phyloP scores from a whole-genome alignment of 768 basidiomycete genomes.

The Pulveroboletus ravenelii region DNA sequence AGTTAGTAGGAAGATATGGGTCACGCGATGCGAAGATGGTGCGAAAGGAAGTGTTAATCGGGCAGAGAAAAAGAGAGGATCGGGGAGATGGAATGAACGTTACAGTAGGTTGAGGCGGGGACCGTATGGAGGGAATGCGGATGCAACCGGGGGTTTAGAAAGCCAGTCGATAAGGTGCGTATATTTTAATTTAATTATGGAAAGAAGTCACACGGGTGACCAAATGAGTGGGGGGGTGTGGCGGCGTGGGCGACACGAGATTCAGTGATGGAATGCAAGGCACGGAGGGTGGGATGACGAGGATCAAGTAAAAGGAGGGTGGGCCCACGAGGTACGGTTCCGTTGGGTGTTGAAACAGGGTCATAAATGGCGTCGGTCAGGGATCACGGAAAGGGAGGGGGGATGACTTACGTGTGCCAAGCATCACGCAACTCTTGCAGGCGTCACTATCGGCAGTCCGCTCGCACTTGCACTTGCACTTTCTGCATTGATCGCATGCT shows the following conservation, averaged over 20 bases:
- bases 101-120: slow-evolving; percentile 13
- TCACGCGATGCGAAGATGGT: not conserved
- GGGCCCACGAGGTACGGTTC: slow-evolving; percentile 9
- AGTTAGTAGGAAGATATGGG: slow-evolving; percentile 3
- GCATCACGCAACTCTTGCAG: slow-evolving; percentile 73
- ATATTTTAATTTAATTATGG: slow-evolving; percentile 1
- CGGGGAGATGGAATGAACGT: slow-evolving; percentile 13
- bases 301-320: not conserved
- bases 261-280: slow-evolving; percentile 3
- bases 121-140: slow-evolving; percentile 11
- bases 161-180: slow-evolving; percentile 3
- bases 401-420: slow-evolving; percentile 56
- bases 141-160: not conserved
- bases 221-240: slow-evolving; percentile 2
- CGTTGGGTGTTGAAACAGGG: not conserved
- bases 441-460: slow-evolving; percentile 53
- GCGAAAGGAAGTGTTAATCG: slow-evolving; percentile 10
- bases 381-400: slow-evolving; percentile 2
- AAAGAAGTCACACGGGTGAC: slow-evolving; percentile 2
- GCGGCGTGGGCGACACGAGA: not conserved
- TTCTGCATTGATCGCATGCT: slow-evolving; percentile 89
- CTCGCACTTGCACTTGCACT: slow-evolving; percentile 89
- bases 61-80: too few species aligned
- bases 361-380: slow-evolving; percentile 6
- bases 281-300: not conserved